A percentile compares a stretch with the other conserved stretches of the same genome.
These are phyloP conservation scores for Crucibulum laeve DNA, from an alignment of 768 basidiomycete genomes.

Conservation along the genomic window DNA sequence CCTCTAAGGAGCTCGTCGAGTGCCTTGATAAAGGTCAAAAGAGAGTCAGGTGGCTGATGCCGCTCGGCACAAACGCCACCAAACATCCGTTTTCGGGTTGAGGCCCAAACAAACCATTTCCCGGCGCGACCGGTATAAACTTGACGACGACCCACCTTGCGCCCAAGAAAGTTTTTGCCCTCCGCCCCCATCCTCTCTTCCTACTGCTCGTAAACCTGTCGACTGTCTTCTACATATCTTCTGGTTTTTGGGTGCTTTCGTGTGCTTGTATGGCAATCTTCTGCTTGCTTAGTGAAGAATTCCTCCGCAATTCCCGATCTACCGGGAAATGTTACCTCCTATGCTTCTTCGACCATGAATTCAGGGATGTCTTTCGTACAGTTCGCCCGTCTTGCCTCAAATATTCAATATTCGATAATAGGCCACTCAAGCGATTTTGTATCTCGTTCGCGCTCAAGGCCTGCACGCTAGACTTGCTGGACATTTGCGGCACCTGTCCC, in stretches of 20 bases:
- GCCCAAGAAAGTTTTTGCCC: slow-evolving; percentile 14
- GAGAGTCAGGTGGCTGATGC: slow-evolving; percentile 4
- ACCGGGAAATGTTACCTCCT: not conserved
- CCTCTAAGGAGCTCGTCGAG: not conserved
- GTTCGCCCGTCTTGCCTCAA: no score
- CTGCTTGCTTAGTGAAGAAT: not conserved
- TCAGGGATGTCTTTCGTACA: no score
- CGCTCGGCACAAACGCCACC: slow-evolving; percentile 4
- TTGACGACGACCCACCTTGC: slow-evolving; percentile 24
- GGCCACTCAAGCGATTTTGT: no score
- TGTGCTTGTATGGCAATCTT: not conserved
- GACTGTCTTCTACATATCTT: not conserved
- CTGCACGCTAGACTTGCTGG: no score
- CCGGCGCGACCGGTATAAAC: slow-evolving; percentile 34
- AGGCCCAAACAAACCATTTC: slow-evolving; percentile 18
- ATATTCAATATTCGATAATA: no score
- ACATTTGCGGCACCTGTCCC: no score
- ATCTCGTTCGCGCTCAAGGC: no score
- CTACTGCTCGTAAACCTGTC: slow-evolving; percentile 1
- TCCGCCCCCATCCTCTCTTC: slow-evolving; percentile 4
- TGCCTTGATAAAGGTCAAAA: slow-evolving; percentile 4
- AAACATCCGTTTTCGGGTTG: slow-evolving; percentile 1
- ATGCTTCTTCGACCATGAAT: no score
- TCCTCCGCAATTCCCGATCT: not conserved
- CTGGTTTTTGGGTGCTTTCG: not conserved